Conservation (phyloP, 805 yeast genomes). For the Tetrapisispora phaffii region DNA sequence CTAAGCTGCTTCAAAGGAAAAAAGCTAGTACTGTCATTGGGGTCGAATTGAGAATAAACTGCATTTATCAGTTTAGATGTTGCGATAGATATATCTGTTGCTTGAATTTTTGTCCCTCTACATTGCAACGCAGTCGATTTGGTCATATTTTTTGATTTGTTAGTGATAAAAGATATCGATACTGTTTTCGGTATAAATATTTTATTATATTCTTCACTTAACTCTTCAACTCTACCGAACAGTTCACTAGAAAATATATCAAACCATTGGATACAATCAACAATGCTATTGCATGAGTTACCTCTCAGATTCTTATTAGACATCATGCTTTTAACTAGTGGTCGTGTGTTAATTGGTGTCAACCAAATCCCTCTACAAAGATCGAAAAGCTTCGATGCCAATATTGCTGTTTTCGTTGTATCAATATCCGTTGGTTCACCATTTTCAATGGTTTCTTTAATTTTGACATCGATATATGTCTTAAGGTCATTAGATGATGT, state of each 20-base stretch:
- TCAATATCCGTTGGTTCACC: constrained; percentile 16
- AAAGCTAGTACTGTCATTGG: constrained; percentile 18
- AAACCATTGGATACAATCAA: constrained; percentile 69
- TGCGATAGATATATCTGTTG: constrained; percentile 22
- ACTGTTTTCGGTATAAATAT: constrained; percentile 40
- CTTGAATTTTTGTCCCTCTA: constrained; percentile 8
- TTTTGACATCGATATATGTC: constrained; percentile 11
- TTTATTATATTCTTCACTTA: constrained; percentile 47
- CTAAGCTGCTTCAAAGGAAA: constrained; percentile 45
- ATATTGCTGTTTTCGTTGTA: constrained; percentile 34
- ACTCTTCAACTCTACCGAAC: constrained; percentile 56
- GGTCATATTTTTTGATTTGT: constrained; percentile 11
- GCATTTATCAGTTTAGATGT: constrained; percentile 37
- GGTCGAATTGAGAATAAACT: constrained; percentile 24
- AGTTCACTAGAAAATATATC: constrained; percentile 76
- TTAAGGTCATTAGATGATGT: constrained; percentile 29
- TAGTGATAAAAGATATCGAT: constrained; percentile 31
- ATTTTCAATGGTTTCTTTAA: constrained; percentile 4
- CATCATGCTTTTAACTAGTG: constrained; percentile 75
- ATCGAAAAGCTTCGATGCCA: constrained; percentile 48
- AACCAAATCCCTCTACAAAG: constrained; percentile 55
- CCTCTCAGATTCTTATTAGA: constrained; percentile 73
- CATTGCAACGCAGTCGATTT: constrained; percentile 15
- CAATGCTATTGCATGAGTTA: constrained; percentile 38
- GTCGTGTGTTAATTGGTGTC: constrained; percentile 46